Evolutionary conservation across 495 filamentous ascomycete genomes (phyloP), one percentile per base, ranked within the genome.

Genomic region (Penicillium cinerascens): DNA sequence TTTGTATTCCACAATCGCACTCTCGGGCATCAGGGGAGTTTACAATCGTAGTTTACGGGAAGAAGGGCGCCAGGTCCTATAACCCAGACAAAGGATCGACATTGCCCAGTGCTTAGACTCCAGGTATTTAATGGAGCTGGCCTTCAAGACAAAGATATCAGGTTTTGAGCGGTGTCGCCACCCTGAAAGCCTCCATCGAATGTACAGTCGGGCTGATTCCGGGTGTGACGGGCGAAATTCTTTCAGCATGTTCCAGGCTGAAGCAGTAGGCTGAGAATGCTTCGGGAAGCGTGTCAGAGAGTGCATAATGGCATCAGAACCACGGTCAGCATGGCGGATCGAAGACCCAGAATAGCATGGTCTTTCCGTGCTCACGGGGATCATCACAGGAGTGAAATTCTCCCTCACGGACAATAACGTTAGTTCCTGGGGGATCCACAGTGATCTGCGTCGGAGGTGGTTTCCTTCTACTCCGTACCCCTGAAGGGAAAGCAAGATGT

Each of bases 331-430:
- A 39, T 39, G n/a, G 37, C 37, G 37, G 37, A 16, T 39, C 37
- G 18, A 39, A n/a, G 37, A 20, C 37, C 37, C 5, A 39, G 37
- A 39, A 39, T 16, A 39, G 16, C 37, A 39, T 39, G 16, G n/a
- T 18, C 36, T 38, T 23, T 2, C 8, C 33, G 8, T 36, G 10
- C 15, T 36, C 10, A 11, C 9, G 37, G 7, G n/a, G 37, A 39
- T 39, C 8, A 39, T 39, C 37, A 39, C 13, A 36, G 29, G 45
- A 38, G 29, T 36, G 42, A 41, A 45, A 26, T 23, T 17, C 22
- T 23, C 22, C 22, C 22, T 25, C 36, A 48, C 54, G 54, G 49
- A 52, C 54, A 57, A 57, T 52, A 54, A 54, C 51, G 52, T 44
- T 52, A 44, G 54, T 43, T 44, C n/a, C n/a, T n/a, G n/a, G 16